Percentiles rank a stretch among this genome's conserved stretches.
phyloP scores from a whole-genome alignment of 78 protist genomes.

The Chrysochromulina tobinii region DNA sequence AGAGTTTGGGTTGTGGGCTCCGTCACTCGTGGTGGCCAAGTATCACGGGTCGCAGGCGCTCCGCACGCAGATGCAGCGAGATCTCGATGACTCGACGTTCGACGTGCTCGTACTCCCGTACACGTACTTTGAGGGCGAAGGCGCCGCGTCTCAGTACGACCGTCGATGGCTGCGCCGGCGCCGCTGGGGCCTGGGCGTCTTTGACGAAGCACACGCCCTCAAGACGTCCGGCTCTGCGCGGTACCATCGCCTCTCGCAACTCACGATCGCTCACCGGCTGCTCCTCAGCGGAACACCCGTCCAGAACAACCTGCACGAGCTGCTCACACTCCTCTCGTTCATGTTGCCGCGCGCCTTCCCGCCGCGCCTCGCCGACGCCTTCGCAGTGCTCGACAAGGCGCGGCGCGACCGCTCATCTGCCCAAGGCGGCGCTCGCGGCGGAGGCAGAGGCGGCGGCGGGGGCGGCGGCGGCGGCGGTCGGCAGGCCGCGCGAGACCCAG shows the following conservation, averaged over 20 bases:
- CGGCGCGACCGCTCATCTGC: no score
- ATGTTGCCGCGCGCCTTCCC: background rate
- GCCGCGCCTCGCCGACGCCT: background rate
- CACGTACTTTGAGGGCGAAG: constrained; percentile 15
- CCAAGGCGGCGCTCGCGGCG: background rate
- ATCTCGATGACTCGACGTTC: background rate
- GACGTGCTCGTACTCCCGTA: constrained; percentile 62
- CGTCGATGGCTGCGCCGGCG: constrained; percentile 56
- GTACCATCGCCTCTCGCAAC: constrained; percentile 75
- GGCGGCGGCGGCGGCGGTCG: background rate
- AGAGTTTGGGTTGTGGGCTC: background rate
- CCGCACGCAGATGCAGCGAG: background rate
- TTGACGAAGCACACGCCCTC: constrained; percentile 98
- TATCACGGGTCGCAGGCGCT: background rate
- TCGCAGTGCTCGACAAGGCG: background rate
- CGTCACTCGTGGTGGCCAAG: background rate
- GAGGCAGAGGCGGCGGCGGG: background rate
- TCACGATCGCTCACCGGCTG: constrained; percentile 85
- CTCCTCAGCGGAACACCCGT: constrained; percentile 96
- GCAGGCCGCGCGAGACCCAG: background rate
- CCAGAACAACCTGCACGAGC: constrained; percentile 67
- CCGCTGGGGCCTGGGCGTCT: constrained; percentile 85
- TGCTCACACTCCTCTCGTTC: background rate
- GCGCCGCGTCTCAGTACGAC: constrained; percentile 61
- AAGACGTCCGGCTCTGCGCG: constrained; percentile 69